Conservation (phyloP, 352 stramenopile genomes). For the Globisporangium alternatum region DNA sequence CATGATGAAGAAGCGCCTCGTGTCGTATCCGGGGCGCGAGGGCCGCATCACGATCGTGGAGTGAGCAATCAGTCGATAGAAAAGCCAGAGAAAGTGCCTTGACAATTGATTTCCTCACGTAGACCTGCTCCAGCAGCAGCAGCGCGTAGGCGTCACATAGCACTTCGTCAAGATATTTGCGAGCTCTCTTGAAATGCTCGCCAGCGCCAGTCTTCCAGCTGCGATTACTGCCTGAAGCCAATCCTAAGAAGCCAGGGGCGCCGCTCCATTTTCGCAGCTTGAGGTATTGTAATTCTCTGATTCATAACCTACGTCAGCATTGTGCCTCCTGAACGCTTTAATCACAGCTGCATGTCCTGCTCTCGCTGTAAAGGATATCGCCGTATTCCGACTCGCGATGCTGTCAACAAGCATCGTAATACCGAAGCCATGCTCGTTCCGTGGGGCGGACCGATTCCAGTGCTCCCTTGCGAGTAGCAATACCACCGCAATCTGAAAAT, state of each 20-base stretch:
- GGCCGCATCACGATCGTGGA: slow-evolving; percentile 66
- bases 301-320: neutral
- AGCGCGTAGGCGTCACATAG: slow-evolving; percentile 32
- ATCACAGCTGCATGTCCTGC: neutral
- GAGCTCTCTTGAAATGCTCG: slow-evolving; percentile 3
- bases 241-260: too few relatives aligned
- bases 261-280: too few relatives aligned
- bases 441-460: neutral
- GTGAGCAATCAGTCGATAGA: slow-evolving; percentile 19
- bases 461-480: neutral
- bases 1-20: slow-evolving; percentile 65
- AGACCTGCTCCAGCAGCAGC: slow-evolving; percentile 34
- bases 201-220: neutral
- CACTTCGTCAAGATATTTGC: slow-evolving; percentile 30
- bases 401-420: too few relatives aligned
- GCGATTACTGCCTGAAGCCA: slow-evolving; percentile 7
- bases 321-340: slow-evolving; percentile 10
- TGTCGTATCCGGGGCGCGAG: slow-evolving; percentile 58
- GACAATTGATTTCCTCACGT: neutral
- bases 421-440: too few relatives aligned
- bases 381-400: neutral
- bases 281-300: too few relatives aligned
- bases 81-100: neutral
- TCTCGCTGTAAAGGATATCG: neutral
- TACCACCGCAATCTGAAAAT: neutral